Evolutionary conservation across 2,329 filamentous ascomycete genomes (phyloP).

Genomic region (Leptographium procerum): DNA sequence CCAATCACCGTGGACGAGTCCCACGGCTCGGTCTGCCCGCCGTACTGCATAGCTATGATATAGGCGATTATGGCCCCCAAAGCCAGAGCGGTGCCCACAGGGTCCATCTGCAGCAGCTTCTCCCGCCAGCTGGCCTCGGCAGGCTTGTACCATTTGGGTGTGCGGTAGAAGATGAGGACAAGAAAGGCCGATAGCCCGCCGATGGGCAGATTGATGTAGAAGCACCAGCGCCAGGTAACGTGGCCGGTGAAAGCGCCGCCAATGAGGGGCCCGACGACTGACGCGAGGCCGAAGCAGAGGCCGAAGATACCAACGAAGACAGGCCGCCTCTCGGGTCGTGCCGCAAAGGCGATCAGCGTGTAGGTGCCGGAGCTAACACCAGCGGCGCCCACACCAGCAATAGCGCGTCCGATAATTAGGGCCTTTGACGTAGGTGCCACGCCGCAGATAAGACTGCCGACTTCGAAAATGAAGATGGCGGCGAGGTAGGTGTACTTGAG

Average conservation of each 20-base stretch:
- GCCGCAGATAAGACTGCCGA: slow-evolving; percentile 19
- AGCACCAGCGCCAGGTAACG: slow-evolving; percentile 24
- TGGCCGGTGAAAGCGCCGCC: slow-evolving; percentile 16
- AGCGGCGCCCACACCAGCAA: slow-evolving; percentile 34
- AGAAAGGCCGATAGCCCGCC: slow-evolving; percentile 2
- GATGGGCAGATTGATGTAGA: slow-evolving; percentile 25
- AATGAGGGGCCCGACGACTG: slow-evolving; percentile 15
- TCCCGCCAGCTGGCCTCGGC: neutral
- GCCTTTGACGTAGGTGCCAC: slow-evolving; percentile 28
- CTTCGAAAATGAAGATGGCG: slow-evolving; percentile 10
- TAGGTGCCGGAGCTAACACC: slow-evolving; percentile 33
- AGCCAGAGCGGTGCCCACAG: slow-evolving; percentile 1
- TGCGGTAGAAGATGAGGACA: neutral
- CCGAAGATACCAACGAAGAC: neutral
- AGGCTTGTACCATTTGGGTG: neutral
- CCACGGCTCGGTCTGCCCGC: slow-evolving; percentile 27
- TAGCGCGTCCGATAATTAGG: slow-evolving; percentile 35
- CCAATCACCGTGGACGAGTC: slow-evolving; percentile 20
- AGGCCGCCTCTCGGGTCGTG: neutral
- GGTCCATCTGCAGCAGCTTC: slow-evolving; percentile 5
- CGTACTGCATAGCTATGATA: slow-evolving; percentile 30
- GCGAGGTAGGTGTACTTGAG: slow-evolving; percentile 29
- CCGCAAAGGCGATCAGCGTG: slow-evolving; percentile 23
- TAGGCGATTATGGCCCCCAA: slow-evolving; percentile 21
- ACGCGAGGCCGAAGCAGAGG: slow-evolving; percentile 15